phyloP scores from a whole-genome alignment of 495 filamentous ascomycete genomes.

The Mycothermus thermophilus region DNA sequence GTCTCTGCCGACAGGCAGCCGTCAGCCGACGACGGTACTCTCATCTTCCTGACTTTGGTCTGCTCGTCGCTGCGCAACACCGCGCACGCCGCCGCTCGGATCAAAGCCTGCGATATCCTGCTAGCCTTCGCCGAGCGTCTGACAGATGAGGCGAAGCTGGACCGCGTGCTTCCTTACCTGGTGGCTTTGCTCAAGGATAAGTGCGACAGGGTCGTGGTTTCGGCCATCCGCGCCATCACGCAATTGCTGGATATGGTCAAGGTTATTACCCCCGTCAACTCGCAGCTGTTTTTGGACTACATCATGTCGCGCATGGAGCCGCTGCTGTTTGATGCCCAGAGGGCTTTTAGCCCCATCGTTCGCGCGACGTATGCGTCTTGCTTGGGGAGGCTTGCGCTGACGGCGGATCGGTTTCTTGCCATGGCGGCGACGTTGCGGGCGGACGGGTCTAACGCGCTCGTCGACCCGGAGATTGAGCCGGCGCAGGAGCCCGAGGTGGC shows the following conservation, averaged over 20 bases:
- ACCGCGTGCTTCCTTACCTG: constrained; percentile 83
- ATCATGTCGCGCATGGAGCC: constrained; percentile 71
- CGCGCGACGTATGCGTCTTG: constrained; percentile 86
- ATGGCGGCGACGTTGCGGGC: constrained; percentile 79
- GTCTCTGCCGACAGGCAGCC: constrained; percentile 31
- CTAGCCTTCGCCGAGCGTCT: constrained; percentile 82
- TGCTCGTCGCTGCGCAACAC: constrained; percentile 82
- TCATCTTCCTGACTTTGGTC: constrained; percentile 81
- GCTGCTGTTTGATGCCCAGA: constrained; percentile 45
- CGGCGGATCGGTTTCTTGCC: constrained; percentile 70
- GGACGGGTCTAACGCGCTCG: constrained; percentile 63
- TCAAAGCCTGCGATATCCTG: constrained; percentile 85
- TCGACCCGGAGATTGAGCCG: constrained; percentile 72
- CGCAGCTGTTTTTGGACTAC: constrained; percentile 90
- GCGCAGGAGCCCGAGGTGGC: constrained; percentile 42
- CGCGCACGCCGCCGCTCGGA: constrained; percentile 66
- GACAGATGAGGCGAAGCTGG: constrained; percentile 93
- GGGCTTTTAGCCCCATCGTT: constrained; percentile 51
- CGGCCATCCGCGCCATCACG: constrained; percentile 71
- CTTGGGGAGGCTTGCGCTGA: constrained; percentile 82
- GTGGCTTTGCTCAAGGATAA: constrained; percentile 69
- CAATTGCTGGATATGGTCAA: constrained; percentile 78
- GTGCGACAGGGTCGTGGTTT: constrained; percentile 66
- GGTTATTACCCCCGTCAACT: constrained; percentile 85
- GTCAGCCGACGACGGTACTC: constrained; percentile 69